A percentile compares a stretch with the other conserved stretches of the same genome.
Conservation (phyloP, 2,329 filamentous ascomycete species). For the Trichoderma simmonsii region DNA sequence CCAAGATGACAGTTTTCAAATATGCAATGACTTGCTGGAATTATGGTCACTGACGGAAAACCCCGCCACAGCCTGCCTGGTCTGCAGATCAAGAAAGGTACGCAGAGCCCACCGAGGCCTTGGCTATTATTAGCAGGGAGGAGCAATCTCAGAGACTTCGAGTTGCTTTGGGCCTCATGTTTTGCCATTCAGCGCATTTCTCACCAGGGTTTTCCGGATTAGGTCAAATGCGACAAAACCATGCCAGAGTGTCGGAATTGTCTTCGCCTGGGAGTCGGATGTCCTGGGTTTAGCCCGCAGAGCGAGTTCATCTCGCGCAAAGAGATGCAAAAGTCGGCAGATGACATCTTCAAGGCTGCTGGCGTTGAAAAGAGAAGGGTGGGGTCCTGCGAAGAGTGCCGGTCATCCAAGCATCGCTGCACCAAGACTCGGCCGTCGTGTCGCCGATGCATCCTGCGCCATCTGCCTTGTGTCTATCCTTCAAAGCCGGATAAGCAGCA, state of each 20-base stretch:
- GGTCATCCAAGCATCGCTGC: constrained; percentile 28
- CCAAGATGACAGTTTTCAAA: background rate
- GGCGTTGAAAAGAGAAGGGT: constrained; percentile 30
- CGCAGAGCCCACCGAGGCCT: background rate
- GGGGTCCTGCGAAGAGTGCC: constrained; percentile 30
- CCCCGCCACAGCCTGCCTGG: constrained; percentile 17
- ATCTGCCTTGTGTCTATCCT: constrained; percentile 24
- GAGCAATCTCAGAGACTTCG: background rate
- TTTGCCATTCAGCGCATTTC: background rate
- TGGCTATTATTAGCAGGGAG: background rate
- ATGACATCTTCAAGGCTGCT: constrained; percentile 28
- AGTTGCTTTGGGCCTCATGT: background rate
- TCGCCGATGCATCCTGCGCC: constrained; percentile 26
- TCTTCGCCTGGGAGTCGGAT: constrained; percentile 26
- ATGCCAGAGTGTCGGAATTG: constrained; percentile 23
- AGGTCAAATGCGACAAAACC: constrained; percentile 28
- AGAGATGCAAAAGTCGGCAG: constrained; percentile 25
- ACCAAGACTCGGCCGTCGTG: constrained; percentile 28
- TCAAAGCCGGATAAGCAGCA: constrained; percentile 17
- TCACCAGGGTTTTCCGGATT: background rate
- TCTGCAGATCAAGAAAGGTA: constrained; percentile 22
- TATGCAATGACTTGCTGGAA: background rate
- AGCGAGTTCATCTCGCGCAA: constrained; percentile 23
- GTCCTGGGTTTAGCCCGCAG: constrained; percentile 26
- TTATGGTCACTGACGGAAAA: background rate